Percentiles rank a stretch among this genome's conserved stretches.
Conservation (phyloP, 768 basidiomycete genomes). For the Naganishia vaughanmartiniae region DNA sequence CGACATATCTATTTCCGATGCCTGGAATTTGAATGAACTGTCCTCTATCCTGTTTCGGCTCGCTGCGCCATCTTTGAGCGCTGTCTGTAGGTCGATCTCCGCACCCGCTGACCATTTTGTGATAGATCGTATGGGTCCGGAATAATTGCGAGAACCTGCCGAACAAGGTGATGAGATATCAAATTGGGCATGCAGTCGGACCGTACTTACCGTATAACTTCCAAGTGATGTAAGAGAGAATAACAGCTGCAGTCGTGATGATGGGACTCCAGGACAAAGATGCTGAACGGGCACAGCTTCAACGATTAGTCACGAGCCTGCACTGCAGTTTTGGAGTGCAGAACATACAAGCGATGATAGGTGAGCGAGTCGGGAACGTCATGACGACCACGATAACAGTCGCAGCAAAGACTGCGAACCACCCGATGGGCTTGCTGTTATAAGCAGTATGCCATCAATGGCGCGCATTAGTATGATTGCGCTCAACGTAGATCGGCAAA, state of each 20-base stretch:
- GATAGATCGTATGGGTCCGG: constrained; percentile 53
- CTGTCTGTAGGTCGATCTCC: constrained; percentile 51
- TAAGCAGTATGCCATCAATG: not conserved
- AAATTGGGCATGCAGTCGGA: too few species aligned
- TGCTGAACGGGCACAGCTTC: constrained; percentile 31
- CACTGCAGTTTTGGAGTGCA: not conserved
- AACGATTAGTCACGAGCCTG: not conserved
- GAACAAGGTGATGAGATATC: not conserved
- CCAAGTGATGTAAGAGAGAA: constrained; percentile 50
- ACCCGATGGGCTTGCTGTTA: constrained; percentile 42
- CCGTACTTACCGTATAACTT: constrained; percentile 49
- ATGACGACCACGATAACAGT: constrained; percentile 44
- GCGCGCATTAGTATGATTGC: not conserved
- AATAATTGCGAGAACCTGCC: constrained; percentile 48
- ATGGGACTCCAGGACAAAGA: constrained; percentile 50
- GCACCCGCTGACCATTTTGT: constrained; percentile 55
- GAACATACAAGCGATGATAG: constrained; percentile 46
- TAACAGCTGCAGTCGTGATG: constrained; percentile 45
- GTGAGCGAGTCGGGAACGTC: constrained; percentile 46
- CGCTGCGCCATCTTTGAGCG: constrained; percentile 34
- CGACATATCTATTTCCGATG: constrained; percentile 7
- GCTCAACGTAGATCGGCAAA: not conserved
- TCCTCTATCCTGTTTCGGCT: constrained; percentile 1
- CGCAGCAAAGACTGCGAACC: constrained; percentile 38
- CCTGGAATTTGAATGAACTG: constrained; percentile 7